These are phyloP conservation scores for Umbilicaria muhlenbergii DNA, from an alignment of 495 filamentous ascomycete genomes.

Conservation along the genomic window DNA sequence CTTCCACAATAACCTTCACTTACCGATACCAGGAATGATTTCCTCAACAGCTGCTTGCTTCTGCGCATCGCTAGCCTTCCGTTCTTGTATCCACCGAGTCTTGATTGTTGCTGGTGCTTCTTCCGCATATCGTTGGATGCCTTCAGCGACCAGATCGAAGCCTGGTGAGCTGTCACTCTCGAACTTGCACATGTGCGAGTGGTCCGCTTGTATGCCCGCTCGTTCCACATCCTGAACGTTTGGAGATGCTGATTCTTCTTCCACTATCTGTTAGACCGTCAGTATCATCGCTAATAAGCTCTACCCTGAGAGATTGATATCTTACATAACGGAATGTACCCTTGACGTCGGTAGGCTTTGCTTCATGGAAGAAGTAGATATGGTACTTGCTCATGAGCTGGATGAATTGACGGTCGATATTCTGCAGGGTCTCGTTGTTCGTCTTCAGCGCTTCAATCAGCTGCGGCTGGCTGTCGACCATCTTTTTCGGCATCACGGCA, in stretches of 20 bases:
- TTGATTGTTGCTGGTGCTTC: constrained; percentile 41
- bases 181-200: constrained; percentile 83
- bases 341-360: constrained; percentile 47
- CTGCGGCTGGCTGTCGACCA: constrained; percentile 54
- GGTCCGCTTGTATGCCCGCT: constrained; percentile 67
- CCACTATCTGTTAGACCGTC: constrained; percentile 41
- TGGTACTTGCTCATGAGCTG: constrained; percentile 58
- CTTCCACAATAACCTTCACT: not conserved
- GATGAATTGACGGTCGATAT: constrained; percentile 63
- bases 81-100: constrained; percentile 49
- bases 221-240: constrained; percentile 58
- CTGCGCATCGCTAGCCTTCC: constrained; percentile 30
- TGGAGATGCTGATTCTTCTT: constrained; percentile 59
- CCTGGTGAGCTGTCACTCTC: constrained; percentile 56
- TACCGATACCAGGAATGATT: constrained; percentile 7
- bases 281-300: not conserved
- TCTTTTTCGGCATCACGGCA: constrained; percentile 50
- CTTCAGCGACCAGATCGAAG: constrained; percentile 56
- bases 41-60: constrained; percentile 19
- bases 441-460: constrained; percentile 57
- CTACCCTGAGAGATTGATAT: not conserved
- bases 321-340: constrained; percentile 34
- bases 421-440: constrained; percentile 67
- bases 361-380: constrained; percentile 61
- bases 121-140: constrained; percentile 50